Evolutionary conservation across 2,329 filamentous ascomycete species (phyloP).

Genomic region (Periconia sp.): DNA sequence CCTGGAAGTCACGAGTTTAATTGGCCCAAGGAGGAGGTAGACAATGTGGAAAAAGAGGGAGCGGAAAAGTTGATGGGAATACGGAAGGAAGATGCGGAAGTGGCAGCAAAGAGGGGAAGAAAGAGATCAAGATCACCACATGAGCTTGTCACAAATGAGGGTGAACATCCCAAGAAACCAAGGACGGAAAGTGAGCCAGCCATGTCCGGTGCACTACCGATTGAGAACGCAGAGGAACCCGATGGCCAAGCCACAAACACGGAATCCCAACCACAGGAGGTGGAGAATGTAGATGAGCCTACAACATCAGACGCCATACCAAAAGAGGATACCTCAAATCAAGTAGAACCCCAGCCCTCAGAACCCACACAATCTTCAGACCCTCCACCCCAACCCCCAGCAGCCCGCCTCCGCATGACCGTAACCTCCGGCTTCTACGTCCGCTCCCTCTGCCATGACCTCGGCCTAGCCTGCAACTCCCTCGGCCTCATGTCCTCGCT

Average conservation of each 20-base stretch:
- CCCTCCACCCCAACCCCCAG: conserved; percentile 58
- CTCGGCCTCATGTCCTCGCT: conserved; percentile 87
- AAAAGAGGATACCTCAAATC: too few relatives aligned
- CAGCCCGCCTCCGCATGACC: conserved; percentile 84
- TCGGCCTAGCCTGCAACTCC: conserved; percentile 81
- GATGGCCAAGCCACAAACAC: background rate
- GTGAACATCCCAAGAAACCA: conserved; percentile 23
- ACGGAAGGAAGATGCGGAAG: conserved; percentile 36
- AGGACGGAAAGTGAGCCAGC: conserved; percentile 35
- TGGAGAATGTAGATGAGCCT: too few relatives aligned
- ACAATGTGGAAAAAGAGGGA: conserved; percentile 74
- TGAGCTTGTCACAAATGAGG: conserved; percentile 12
- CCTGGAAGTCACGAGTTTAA: conserved; percentile 79
- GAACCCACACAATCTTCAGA: too few relatives aligned
- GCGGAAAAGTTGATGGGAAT: conserved; percentile 69
- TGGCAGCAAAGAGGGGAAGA: conserved; percentile 30
- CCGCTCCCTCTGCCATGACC: conserved; percentile 88
- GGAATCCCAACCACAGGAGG: conserved; percentile 5
- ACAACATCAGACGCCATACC: too few relatives aligned
- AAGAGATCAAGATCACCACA: conserved; percentile 27
- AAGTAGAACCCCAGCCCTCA: too few relatives aligned
- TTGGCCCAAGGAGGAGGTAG: conserved; percentile 82
- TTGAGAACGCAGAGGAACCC: conserved; percentile 3
- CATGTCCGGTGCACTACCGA: conserved; percentile 41
- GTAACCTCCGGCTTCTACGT: conserved; percentile 98